Conservation (phyloP, 108 stramenopile genomes). For the Schizochytrium sp. region DNA sequence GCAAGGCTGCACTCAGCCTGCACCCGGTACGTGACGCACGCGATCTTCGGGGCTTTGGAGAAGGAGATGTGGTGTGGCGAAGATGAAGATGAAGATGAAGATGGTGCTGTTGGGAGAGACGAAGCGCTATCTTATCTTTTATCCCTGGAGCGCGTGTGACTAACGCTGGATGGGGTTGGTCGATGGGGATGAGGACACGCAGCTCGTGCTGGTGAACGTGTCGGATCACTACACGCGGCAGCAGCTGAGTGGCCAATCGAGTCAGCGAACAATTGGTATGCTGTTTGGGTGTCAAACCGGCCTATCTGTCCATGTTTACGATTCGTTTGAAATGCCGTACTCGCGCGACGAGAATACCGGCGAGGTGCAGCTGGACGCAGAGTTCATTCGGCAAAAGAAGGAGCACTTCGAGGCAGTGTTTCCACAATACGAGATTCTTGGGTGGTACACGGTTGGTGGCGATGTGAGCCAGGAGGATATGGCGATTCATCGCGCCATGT, state of each 20-base stretch:
- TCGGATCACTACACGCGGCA: conserved; percentile 14
- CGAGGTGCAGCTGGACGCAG: background rate
- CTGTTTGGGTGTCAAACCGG: conserved; percentile 6
- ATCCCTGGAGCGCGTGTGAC: background rate
- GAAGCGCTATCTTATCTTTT: background rate
- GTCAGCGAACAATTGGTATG: background rate
- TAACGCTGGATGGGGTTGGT: background rate
- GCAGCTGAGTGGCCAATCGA: background rate
- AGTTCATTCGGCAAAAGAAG: background rate
- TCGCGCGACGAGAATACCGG: background rate
- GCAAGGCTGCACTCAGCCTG: background rate
- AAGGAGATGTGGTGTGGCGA: too few relatives aligned
- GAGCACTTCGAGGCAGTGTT: conserved; percentile 2
- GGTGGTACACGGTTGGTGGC: background rate
- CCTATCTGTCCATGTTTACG: background rate
- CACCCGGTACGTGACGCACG: background rate
- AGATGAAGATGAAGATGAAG: too few relatives aligned
- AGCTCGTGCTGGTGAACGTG: background rate
- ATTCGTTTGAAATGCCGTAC: background rate
- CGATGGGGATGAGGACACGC: background rate
- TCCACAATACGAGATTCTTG: background rate
- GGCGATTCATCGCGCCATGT: background rate
- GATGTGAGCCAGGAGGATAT: background rate
- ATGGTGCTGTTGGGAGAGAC: too few relatives aligned
- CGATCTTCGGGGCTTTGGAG: too few relatives aligned